Conservation (phyloP, 129 eudicot species). For the Flaveria ramosissima region DNA sequence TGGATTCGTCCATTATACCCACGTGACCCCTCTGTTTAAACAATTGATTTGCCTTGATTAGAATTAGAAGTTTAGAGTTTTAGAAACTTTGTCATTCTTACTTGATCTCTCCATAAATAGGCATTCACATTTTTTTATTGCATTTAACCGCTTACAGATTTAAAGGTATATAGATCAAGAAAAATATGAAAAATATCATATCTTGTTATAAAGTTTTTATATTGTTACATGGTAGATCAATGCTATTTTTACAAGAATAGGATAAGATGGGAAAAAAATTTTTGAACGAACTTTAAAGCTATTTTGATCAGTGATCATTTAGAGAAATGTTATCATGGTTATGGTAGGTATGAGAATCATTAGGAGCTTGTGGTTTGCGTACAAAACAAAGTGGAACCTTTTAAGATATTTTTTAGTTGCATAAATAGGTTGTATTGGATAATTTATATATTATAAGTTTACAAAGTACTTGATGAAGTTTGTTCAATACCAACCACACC, state of each 20-base stretch:
- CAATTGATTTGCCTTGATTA: no score
- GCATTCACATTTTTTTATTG: no score
- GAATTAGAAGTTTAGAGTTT: no score
- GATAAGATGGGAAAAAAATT: not conserved
- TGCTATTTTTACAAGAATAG: not conserved
- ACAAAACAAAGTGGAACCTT: not conserved
- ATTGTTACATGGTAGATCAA: not conserved
- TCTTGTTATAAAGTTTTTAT: not conserved
- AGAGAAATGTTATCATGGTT: conserved; percentile 27
- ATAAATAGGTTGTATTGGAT: no score
- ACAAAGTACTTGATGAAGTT: no score
- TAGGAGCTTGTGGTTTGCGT: conserved; percentile 32
- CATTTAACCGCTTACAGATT: not conserved
- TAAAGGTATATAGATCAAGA: not conserved
- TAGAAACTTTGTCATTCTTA: no score
- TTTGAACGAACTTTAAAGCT: conserved; percentile 23
- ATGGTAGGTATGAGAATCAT: conserved; percentile 37
- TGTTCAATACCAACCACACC: no score
- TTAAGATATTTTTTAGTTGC: no score
- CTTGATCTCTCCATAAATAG: no score
- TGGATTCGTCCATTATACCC: no score
- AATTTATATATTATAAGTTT: no score
- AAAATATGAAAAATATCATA: not conserved
- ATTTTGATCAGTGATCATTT: conserved; percentile 30
- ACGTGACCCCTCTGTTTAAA: no score